Evolutionary conservation across 805 yeast genomes (phyloP).

Genomic region (Lachancea meyersii): DNA sequence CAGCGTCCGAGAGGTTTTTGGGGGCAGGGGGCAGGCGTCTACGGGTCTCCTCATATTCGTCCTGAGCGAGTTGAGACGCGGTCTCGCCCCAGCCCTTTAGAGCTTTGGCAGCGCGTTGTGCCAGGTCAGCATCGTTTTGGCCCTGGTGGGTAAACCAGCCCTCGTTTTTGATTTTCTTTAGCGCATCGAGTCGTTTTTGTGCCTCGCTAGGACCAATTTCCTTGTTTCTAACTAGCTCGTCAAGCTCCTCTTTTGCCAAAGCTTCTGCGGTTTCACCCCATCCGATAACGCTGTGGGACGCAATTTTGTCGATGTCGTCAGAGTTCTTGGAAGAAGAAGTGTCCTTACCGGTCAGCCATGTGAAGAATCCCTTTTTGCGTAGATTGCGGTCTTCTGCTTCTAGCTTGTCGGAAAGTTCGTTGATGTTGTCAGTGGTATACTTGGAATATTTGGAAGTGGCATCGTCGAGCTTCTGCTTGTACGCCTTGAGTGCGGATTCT

Average conservation of each 20-base stretch:
- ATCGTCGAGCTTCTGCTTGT: constrained; percentile 18
- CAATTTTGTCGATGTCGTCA: constrained; percentile 25
- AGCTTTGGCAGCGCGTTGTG: constrained; percentile 32
- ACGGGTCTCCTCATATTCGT: constrained; percentile 35
- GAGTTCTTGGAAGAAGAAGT: constrained; percentile 10
- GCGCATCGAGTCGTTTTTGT: constrained; percentile 29
- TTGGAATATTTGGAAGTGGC: constrained; percentile 19
- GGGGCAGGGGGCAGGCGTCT: constrained; percentile 33
- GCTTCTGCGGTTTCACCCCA: constrained; percentile 44
- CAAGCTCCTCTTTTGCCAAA: constrained; percentile 34
- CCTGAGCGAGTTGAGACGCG: constrained; percentile 40
- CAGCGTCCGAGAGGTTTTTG: constrained; percentile 33
- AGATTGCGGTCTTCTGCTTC: constrained; percentile 21
- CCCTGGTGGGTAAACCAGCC: constrained; percentile 31
- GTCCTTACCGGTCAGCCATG: constrained; percentile 19
- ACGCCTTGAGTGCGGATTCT: constrained; percentile 13
- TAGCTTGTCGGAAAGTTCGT: constrained; percentile 23
- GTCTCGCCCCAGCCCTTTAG: constrained; percentile 44
- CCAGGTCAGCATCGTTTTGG: constrained; percentile 31
- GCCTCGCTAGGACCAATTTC: constrained; percentile 30
- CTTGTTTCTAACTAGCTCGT: constrained; percentile 21
- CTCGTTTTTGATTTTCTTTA: constrained; percentile 32
- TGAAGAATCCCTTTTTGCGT: constrained; percentile 21
- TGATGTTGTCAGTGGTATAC: constrained; percentile 21
- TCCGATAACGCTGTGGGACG: constrained; percentile 36